Evolutionary conservation across 2,329 filamentous ascomycete species (phyloP), one percentile per base, ranked within the genome.

Genomic region (Pseudopithomyces chartarum): DNA sequence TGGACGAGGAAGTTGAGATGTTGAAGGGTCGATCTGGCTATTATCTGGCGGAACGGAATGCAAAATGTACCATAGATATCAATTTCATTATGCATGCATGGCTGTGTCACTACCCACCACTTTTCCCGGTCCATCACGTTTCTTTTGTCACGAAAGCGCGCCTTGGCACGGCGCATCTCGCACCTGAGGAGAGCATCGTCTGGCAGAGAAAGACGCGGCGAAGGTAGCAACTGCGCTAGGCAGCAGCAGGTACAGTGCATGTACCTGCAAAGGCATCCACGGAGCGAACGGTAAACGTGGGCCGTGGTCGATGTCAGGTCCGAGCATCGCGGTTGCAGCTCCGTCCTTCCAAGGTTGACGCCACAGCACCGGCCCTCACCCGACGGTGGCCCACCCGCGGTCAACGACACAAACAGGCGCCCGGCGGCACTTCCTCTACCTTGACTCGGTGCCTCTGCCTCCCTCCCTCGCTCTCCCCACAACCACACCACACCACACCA

Each of bases 61-160:
- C 54, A 60, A 60, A 61, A 62, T 70, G 64, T 66, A 67, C 62
- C 56, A 69, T 59, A 62, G 22, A 55, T 60, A 44, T 55, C 48
- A 40, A 48, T 56, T 56, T 48, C 54, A 39, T 40, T 19, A 19
- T 40, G n/a, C n/a, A 19, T 23, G 43, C 59, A 55, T 52, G 4
- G 26, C 26, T 52, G 56, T 60, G 64, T 44, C 49, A 55, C 36
- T 52, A 55, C 3, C n/a, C 12, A 13, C 47, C 47, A 55, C 43
- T 55, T 57, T 36, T 58, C 55, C 54, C 34, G 39, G 40, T 38
- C 54, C 34, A 39, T 59, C 50, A 60, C 51, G 51, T 58, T 57
- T 22, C 51, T 45, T 59, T 59, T 52, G 52, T 42, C 34, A 39
- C 17, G 38, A 46, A 36, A 47, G 17, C 13, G 50, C 6, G 40